phyloP scores from a whole-genome alignment of 352 stramenopile species.

The Globisporangium nodosum region DNA sequence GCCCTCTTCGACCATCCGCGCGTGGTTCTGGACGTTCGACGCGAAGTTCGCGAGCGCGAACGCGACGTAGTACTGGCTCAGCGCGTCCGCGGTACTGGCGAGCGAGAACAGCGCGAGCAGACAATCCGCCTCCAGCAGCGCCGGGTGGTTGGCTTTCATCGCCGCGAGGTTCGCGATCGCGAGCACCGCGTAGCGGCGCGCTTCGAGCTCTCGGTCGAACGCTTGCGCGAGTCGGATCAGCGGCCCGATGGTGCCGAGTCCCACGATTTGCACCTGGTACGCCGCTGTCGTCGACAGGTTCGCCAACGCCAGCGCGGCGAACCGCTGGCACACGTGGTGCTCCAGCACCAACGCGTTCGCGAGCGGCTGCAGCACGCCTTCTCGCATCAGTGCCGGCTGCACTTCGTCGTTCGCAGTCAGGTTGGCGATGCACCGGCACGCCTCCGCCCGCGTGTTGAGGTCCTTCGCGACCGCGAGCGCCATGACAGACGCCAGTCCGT shows the following conservation, averaged over 20 bases:
- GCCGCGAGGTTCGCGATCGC: conserved; percentile 94
- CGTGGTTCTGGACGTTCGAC: conserved; percentile 91
- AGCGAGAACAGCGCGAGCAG: conserved; percentile 91
- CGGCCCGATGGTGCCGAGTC: conserved; percentile 89
- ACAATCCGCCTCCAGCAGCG: conserved; percentile 89
- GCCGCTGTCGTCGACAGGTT: conserved; percentile 93
- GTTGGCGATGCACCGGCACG: conserved; percentile 92
- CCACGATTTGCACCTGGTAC: conserved; percentile 94
- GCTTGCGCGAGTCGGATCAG: conserved; percentile 84
- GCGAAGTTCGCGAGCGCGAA: conserved; percentile 94
- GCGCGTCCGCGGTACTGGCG: conserved; percentile 88
- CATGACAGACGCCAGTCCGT: conserved; percentile 90
- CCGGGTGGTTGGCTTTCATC: conserved; percentile 93
- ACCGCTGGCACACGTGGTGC: conserved; percentile 92
- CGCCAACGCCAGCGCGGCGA: conserved; percentile 89
- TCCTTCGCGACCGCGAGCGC: conserved; percentile 88
- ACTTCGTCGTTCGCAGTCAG: conserved; percentile 93
- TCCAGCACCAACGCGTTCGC: conserved; percentile 84
- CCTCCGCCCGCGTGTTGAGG: conserved; percentile 89
- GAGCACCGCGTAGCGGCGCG: conserved; percentile 90
- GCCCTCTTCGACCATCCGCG: conserved; percentile 92
- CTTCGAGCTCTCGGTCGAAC: conserved; percentile 91
- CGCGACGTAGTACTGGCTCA: conserved; percentile 95
- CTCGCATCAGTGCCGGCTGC: conserved; percentile 88
- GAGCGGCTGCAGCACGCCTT: conserved; percentile 89